Evolutionary conservation across 2,329 filamentous ascomycete species (phyloP), one percentile per base, ranked within the genome.

Genomic region (Corniculantispora saksenae): DNA sequence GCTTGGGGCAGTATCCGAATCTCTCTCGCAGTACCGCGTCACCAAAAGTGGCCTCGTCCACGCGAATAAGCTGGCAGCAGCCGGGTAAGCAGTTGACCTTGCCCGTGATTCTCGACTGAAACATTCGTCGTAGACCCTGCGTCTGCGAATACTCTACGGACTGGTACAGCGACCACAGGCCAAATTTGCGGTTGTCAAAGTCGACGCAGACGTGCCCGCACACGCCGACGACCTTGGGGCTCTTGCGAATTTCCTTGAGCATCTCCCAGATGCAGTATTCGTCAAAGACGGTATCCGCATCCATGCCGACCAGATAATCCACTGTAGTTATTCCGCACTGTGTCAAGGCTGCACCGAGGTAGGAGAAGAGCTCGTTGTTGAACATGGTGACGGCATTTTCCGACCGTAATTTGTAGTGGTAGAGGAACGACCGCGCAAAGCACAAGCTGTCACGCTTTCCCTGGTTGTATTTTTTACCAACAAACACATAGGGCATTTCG

Each of bases 391-490:
- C 73, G 3, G 78, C 73, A 13, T 78, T 77, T 51, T 76, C 73
- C 1, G 76, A 76, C 4, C 81, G 79, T 56, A 76, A 71, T 67
- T 82, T 79, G 76, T 80, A 84, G 67, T 83, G 80, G 67, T 81
- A 80, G 6, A 83, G 70, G 53, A 84, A 79, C 1, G 81, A 83
- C 0, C 82, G 80, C 1, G 77, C 79, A n/a, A 83, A 78, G 67
- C 82, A 83, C 50, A 84, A 70, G 56, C 81, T 81, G 69, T 84
- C 82, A 2, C 81, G 76, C 70, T 83, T 84, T 43, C 81, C 81
- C 67, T 82, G 80, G 70, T 83, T 83, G 70, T 82, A 78, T 17
- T 78, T 74, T 69, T 84, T 84, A 55, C 82, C 79, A 45, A 84
- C 79, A 64, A 82, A 79, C 35, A 82, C 72, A 64, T 80, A 83